These are phyloP conservation scores for Syzygium malaccense DNA, from an alignment of 441 rosid genomes.

Conservation along the genomic window DNA sequence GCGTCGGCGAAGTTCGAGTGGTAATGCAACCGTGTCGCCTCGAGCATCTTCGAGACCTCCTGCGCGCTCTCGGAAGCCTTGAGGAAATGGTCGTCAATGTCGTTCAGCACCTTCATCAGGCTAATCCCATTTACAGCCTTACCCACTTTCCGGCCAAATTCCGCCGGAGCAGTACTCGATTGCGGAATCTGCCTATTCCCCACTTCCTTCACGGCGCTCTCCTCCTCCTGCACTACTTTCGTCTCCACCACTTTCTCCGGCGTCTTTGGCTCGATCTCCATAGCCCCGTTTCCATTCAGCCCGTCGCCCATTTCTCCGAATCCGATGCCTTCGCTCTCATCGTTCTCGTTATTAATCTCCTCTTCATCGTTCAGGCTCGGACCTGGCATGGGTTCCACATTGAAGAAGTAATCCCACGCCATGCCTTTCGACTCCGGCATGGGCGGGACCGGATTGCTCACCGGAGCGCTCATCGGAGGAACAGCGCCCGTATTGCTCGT, in stretches of 20 bases:
- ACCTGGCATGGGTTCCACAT: conserved; percentile 49
- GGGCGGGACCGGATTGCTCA: conserved; percentile 27
- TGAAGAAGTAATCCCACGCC: conserved; percentile 88
- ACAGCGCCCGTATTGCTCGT: conserved; percentile 13
- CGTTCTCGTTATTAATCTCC: conserved; percentile 15
- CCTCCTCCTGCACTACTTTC: conserved; percentile 4
- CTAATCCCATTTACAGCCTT: conserved; percentile 20
- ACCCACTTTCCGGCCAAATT: conserved; percentile 25
- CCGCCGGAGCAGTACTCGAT: conserved; percentile 51
- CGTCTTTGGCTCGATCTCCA: conserved; percentile 37
- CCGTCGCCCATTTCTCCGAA: neutral
- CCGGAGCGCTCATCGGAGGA: conserved; percentile 34
- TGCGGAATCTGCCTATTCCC: conserved; percentile 49
- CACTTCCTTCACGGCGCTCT: conserved; percentile 9
- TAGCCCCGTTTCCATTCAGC: neutral
- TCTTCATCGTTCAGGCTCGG: conserved; percentile 34
- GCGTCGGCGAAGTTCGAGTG: conserved; percentile 70
- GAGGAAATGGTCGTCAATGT: conserved; percentile 56
- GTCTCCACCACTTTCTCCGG: conserved; percentile 31
- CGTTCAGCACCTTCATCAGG: conserved; percentile 39
- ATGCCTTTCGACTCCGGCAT: conserved; percentile 38
- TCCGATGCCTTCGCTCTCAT: conserved; percentile 3
- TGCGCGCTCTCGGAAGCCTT: conserved; percentile 57
- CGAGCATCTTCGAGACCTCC: conserved; percentile 58
- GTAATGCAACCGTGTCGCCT: conserved; percentile 62